Percentiles rank a stretch among this genome's conserved stretches.
These are phyloP conservation scores for Tylopilus rubrobrunneus DNA, from an alignment of 768 basidiomycete species.

Conservation along the genomic window DNA sequence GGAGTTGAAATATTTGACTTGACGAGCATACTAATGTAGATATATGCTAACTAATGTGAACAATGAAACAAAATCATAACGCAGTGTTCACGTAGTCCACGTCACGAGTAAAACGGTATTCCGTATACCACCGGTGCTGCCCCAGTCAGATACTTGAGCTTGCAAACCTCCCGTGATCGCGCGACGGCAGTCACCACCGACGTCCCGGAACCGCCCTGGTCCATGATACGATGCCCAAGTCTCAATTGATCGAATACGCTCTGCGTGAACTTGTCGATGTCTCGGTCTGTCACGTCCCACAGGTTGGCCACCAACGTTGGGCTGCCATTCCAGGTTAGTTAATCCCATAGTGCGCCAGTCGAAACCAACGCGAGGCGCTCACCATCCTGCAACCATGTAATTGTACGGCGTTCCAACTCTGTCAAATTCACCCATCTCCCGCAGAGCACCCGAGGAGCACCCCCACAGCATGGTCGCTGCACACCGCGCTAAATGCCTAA, in stretches of 20 bases:
- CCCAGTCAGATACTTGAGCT: slow-evolving; percentile 90
- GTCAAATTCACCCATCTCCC: slow-evolving; percentile 94
- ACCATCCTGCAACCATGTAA: slow-evolving; percentile 99
- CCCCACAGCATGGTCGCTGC: slow-evolving; percentile 98
- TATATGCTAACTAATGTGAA: no score
- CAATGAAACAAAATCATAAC: no score
- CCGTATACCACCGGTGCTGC: slow-evolving; percentile 95
- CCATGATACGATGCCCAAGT: slow-evolving; percentile 37
- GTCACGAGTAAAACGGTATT: slow-evolving; percentile 81
- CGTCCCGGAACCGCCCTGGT: slow-evolving; percentile 14
- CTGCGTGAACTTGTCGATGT: slow-evolving; percentile 91
- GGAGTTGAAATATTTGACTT: no score
- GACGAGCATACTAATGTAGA: no score
- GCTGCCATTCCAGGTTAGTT: slow-evolving; percentile 36
- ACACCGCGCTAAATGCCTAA: slow-evolving; percentile 78
- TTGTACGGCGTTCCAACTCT: slow-evolving; percentile 87
- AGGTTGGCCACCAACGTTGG: slow-evolving; percentile 92
- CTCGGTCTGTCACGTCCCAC: slow-evolving; percentile 98
- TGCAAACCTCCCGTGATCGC: slow-evolving; percentile 74
- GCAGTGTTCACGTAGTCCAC: no score
- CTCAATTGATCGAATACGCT: slow-evolving; percentile 73
- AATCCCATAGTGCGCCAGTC: neutral
- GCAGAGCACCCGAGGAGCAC: slow-evolving; percentile 87
- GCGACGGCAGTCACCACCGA: slow-evolving; percentile 78
- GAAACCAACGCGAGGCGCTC: slow-evolving; percentile 31